Evolutionary conservation across 1,139 yeast species (phyloP).

Genomic region (Blastobotrys capitulatus): DNA sequence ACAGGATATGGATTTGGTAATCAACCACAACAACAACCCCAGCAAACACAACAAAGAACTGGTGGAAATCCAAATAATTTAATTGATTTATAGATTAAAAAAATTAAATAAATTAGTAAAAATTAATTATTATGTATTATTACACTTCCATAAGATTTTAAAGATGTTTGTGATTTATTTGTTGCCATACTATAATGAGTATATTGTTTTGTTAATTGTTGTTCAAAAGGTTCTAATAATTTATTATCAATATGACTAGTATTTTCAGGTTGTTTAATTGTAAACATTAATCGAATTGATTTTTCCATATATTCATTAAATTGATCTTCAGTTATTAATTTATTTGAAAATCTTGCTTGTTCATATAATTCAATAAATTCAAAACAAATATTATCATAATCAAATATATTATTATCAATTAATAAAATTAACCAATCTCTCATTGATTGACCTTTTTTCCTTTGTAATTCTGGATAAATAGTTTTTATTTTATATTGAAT

Average conservation of each 20-base stretch:
- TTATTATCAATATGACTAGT: neutral
- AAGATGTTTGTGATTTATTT: neutral
- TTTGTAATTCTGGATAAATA: slow-evolving; percentile 40
- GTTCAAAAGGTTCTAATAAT: neutral
- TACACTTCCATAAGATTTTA: neutral
- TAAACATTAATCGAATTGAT: slow-evolving; percentile 28
- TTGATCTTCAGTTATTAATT: slow-evolving; percentile 53
- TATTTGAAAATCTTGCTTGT: slow-evolving; percentile 59
- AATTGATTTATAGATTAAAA: slow-evolving; percentile 25
- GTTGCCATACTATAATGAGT: neutral
- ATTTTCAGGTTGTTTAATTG: slow-evolving; percentile 11
- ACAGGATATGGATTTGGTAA: slow-evolving; percentile 96
- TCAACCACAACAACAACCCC: slow-evolving; percentile 31
- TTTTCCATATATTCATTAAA: slow-evolving; percentile 55
- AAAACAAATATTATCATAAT: slow-evolving; percentile 22
- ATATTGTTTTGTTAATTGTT: neutral
- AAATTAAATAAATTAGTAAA: neutral
- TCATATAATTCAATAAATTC: slow-evolving; percentile 60
- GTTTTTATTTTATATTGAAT: slow-evolving; percentile 42
- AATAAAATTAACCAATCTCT: slow-evolving; percentile 46
- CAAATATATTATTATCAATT: slow-evolving; percentile 22
- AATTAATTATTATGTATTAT: neutral
- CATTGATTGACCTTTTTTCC: slow-evolving; percentile 40
- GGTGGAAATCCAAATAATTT: slow-evolving; percentile 19
- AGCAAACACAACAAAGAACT: slow-evolving; percentile 16